phyloP scores from a whole-genome alignment of 2,329 filamentous ascomycete species.

The Curvularia sp. region DNA sequence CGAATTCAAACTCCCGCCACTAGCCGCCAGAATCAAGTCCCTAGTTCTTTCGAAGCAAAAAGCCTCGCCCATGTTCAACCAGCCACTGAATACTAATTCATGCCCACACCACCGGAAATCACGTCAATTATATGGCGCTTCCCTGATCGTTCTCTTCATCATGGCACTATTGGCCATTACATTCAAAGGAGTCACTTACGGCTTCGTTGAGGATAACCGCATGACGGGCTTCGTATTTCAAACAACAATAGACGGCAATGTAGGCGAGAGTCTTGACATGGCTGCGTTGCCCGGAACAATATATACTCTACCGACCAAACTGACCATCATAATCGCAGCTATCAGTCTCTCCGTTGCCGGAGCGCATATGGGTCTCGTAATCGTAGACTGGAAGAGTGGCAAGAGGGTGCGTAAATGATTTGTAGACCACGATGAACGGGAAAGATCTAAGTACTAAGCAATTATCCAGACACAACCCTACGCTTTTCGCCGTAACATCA shows the following conservation, averaged over 20 bases:
- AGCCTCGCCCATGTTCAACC: slow-evolving; percentile 13
- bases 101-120: slow-evolving; percentile 30
- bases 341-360: slow-evolving; percentile 31
- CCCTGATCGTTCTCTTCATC: slow-evolving; percentile 28
- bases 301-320: slow-evolving; percentile 37
- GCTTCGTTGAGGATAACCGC: slow-evolving; percentile 44
- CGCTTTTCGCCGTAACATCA: slow-evolving; percentile 44
- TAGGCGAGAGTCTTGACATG: slow-evolving; percentile 26
- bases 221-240: slow-evolving; percentile 42
- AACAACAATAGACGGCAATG: slow-evolving; percentile 20
- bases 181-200: slow-evolving; percentile 41
- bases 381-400: slow-evolving; percentile 36
- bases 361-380: slow-evolving; percentile 33
- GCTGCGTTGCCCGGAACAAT: slow-evolving; percentile 40
- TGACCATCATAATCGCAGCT: slow-evolving; percentile 34
- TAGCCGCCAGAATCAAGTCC: slow-evolving; percentile 22
- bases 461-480: slow-evolving; percentile 37
- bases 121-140: slow-evolving; percentile 28
- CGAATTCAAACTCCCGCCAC: slow-evolving; percentile 15
- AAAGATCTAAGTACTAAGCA: background rate
- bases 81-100: slow-evolving; percentile 18
- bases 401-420: slow-evolving; percentile 27
- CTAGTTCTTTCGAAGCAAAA: slow-evolving; percentile 22
- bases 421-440: background rate
- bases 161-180: slow-evolving; percentile 33